A percentile compares a stretch with the other conserved stretches of the same genome.
phyloP scores from a whole-genome alignment of 345 rosid species.

The Corchorus capsularis region DNA sequence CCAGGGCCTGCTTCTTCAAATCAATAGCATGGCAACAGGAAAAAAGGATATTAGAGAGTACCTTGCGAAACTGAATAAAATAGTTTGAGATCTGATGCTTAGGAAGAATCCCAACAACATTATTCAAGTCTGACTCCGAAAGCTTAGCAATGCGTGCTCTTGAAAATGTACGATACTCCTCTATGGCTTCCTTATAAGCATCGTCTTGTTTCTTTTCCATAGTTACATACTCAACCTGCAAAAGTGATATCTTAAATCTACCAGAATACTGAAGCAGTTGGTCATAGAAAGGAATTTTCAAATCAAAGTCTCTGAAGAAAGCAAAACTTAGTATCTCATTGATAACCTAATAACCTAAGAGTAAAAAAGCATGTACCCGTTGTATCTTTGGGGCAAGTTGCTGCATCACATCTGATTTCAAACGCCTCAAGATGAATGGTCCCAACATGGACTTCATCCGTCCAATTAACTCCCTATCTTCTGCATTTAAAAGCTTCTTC shows the following conservation, averaged over 20 bases:
- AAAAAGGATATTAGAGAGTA: conserved; percentile 22
- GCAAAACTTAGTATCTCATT: neutral
- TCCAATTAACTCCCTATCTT: conserved; percentile 75
- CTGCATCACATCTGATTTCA: conserved; percentile 97
- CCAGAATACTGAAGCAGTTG: conserved; percentile 1
- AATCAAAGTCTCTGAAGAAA: conserved; percentile 1
- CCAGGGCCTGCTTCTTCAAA: neutral
- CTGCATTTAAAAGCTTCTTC: conserved; percentile 84
- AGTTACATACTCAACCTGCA: conserved; percentile 81
- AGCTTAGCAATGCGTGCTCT: conserved; percentile 64
- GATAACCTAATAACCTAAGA: neutral
- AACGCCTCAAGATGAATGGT: conserved; percentile 92
- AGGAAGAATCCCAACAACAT: conserved; percentile 62
- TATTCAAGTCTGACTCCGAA: conserved; percentile 47
- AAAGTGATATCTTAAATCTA: conserved; percentile 25
- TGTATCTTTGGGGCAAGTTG: conserved; percentile 96
- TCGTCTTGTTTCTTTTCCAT: conserved; percentile 81
- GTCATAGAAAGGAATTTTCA: neutral
- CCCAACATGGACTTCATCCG: conserved; percentile 95
- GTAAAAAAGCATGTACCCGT: conserved; percentile 42
- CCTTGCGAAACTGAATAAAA: conserved; percentile 96
- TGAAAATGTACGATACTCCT: conserved; percentile 81
- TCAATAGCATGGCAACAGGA: neutral
- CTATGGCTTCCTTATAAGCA: conserved; percentile 88
- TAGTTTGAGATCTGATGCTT: conserved; percentile 87